phyloP scores from a whole-genome alignment of 306 rosid species.

The Psophocarpus tetragonolobus region DNA sequence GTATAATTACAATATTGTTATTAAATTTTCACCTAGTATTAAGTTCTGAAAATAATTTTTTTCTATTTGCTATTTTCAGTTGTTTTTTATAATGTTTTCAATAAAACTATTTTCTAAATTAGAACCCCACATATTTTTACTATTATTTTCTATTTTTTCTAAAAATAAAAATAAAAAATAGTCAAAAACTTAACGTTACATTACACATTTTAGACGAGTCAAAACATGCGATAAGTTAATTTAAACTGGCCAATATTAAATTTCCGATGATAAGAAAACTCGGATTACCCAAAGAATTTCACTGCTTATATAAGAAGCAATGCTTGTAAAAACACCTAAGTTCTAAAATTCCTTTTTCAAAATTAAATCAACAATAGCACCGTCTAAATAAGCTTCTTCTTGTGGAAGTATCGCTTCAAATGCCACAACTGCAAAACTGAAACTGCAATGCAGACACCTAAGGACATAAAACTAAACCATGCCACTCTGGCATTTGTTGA shows the following conservation, averaged over 20 bases:
- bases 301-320: constrained; percentile 24
- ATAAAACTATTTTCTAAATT: too few species aligned
- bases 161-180: too few species aligned
- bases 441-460: constrained; percentile 74
- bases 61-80: too few species aligned
- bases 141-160: too few species aligned
- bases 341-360: constrained; percentile 6
- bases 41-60: too few species aligned
- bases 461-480: constrained; percentile 70
- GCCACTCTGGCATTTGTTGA: constrained; percentile 72
- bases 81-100: too few species aligned
- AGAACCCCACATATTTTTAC: too few species aligned
- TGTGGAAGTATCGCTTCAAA: constrained; percentile 81
- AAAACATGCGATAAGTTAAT: not conserved
- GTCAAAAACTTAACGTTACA: not conserved
- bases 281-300: constrained; percentile 11
- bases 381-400: constrained; percentile 84
- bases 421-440: constrained; percentile 78
- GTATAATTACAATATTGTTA: too few species aligned
- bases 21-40: too few species aligned
- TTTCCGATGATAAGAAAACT: not conserved
- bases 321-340: not conserved
- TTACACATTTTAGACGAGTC: not conserved
- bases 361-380: not conserved
- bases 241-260: not conserved